Conservation (phyloP, 768 basidiomycete genomes). For the Hypholoma sublateritium region DNA sequence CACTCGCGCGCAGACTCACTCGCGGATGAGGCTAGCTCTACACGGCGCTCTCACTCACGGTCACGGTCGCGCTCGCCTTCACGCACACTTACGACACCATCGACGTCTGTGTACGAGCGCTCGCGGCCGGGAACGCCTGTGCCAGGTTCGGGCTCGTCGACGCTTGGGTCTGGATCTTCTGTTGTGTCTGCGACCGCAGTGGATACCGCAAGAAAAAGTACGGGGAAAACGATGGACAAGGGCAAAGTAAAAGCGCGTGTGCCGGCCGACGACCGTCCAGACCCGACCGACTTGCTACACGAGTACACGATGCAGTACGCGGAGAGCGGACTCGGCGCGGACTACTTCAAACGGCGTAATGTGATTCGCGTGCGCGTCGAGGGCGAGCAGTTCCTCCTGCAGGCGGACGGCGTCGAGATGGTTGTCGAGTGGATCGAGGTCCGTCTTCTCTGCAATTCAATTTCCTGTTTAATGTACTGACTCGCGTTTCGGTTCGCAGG, state of each 20-base stretch:
- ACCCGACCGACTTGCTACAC: slow-evolving; percentile 55
- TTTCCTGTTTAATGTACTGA: neutral
- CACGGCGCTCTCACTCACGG: neutral
- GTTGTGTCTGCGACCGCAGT: too few relatives aligned
- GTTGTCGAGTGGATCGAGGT: slow-evolving; percentile 98
- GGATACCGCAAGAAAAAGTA: too few relatives aligned
- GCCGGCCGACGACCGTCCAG: slow-evolving; percentile 35
- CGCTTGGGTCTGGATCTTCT: too few relatives aligned
- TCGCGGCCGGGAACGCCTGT: slow-evolving; percentile 8
- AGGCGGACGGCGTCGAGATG: slow-evolving; percentile 77
- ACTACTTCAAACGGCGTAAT: slow-evolving; percentile 91
- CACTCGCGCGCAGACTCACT: neutral
- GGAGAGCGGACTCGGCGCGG: slow-evolving; percentile 92
- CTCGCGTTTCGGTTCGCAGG: slow-evolving; percentile 37
- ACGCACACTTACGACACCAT: slow-evolving; percentile 7
- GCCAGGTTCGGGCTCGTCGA: neutral
- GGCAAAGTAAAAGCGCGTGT: slow-evolving; percentile 10
- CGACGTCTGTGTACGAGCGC: slow-evolving; percentile 5
- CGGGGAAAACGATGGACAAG: slow-evolving; percentile 9
- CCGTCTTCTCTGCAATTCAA: slow-evolving; percentile 12
- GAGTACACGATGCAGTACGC: slow-evolving; percentile 85
- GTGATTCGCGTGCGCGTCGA: slow-evolving; percentile 91
- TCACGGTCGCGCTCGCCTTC: neutral
- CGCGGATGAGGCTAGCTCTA: neutral
- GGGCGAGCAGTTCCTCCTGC: slow-evolving; percentile 95